Conservation (phyloP, 345 rosid genomes). For the Ceriops decandra region DNA sequence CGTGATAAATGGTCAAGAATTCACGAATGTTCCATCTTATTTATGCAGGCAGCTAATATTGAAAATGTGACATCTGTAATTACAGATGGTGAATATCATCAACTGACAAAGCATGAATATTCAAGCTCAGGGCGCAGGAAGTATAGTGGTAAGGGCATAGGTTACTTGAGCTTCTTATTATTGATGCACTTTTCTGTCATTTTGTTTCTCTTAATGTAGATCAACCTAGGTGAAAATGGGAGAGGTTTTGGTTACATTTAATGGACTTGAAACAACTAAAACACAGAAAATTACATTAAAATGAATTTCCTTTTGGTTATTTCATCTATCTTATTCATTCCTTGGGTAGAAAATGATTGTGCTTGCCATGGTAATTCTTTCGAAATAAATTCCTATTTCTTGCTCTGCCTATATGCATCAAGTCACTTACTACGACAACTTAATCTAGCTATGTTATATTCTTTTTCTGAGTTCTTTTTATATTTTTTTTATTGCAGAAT, state of each 20-base stretch:
- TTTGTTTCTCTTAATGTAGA: neutral
- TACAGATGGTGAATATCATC: slow-evolving; percentile 59
- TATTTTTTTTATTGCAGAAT: slow-evolving; percentile 53
- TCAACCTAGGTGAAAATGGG: neutral
- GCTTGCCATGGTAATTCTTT: no score
- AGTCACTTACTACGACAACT: neutral
- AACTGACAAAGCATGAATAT: slow-evolving; percentile 64
- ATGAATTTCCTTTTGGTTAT: neutral
- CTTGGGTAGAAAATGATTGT: neutral
- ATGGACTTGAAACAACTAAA: neutral
- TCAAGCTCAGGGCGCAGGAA: slow-evolving; percentile 68
- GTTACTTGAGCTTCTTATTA: slow-evolving; percentile 7
- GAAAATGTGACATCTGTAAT: slow-evolving; percentile 75
- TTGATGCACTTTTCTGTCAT: neutral
- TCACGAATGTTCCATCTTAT: slow-evolving; percentile 1
- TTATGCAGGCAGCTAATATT: slow-evolving; percentile 72
- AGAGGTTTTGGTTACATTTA: neutral
- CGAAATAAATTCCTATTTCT: neutral
- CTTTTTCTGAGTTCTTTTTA: neutral
- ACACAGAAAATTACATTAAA: neutral
- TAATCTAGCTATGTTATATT: slow-evolving; percentile 3
- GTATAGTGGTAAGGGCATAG: slow-evolving; percentile 60
- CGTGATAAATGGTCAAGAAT: neutral
- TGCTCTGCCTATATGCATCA: slow-evolving; percentile 1
- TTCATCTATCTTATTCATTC: neutral